Evolutionary conservation across 2,329 filamentous ascomycete species (phyloP).

Genomic region (Colletotrichum sp.): DNA sequence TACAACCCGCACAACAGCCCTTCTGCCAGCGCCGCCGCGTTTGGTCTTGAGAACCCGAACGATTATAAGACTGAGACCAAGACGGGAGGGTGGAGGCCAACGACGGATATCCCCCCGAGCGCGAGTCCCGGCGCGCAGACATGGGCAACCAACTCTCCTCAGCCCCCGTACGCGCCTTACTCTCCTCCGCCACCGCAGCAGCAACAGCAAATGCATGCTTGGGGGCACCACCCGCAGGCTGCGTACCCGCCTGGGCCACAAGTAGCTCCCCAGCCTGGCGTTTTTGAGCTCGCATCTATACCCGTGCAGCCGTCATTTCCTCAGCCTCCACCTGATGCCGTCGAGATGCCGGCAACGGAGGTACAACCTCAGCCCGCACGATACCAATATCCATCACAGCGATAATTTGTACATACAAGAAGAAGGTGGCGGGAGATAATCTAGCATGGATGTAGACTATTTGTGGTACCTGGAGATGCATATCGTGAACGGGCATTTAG

Average conservation of each 20-base stretch:
- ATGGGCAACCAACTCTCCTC: constrained; percentile 8
- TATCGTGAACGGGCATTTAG: background rate
- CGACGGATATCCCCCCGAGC: background rate
- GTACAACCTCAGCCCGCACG: background rate
- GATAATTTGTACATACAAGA: background rate
- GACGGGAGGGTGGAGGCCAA: background rate
- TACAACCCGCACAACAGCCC: constrained; percentile 8
- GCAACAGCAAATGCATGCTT: background rate
- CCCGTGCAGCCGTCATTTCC: background rate
- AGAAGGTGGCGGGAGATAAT: background rate
- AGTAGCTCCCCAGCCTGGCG: background rate
- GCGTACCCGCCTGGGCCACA: background rate
- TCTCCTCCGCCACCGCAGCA: background rate
- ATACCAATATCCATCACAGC: background rate
- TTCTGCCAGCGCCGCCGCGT: background rate
- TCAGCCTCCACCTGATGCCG: background rate
- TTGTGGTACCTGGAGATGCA: background rate
- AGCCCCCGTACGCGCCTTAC: background rate
- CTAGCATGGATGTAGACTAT: background rate
- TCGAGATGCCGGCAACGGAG: constrained; percentile 21
- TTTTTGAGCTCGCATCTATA: constrained; percentile 21
- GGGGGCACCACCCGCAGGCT: constrained; percentile 13
- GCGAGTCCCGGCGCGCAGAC: constrained; percentile 7
- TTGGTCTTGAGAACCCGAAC: background rate
- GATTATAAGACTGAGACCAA: constrained; percentile 4